Evolutionary conservation across 441 rosid genomes (phyloP), one percentile per base, ranked within the genome.

Genomic region (Populus hybrid): DNA sequence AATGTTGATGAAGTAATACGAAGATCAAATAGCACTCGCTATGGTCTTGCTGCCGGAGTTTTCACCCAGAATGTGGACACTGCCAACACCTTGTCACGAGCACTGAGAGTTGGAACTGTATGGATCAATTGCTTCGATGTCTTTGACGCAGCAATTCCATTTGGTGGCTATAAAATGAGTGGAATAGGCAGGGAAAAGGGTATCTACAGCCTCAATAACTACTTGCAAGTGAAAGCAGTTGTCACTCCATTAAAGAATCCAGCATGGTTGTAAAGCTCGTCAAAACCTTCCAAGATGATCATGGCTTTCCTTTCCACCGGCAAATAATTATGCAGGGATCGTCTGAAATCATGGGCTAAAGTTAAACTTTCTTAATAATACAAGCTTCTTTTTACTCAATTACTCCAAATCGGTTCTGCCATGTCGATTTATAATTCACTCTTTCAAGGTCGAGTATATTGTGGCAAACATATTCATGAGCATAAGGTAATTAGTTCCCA

Each of bases 141-240:
- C 28, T 93, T 93, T 34, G 97, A 94, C 16, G 97, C 95, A 8
- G 95, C 91, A 20, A 90, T 94, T 40, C 97, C 99, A 0, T 94
- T 92, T 8, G 97, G 99, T 20, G 98, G 98, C 61, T 94, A 87
- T 86, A 94, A 91, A 87, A 91, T 90, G 97, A 93, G 97, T 63
- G 98, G 98, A 4, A 86, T 81, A 0, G 98, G 98, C 4, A 82
- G 98, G 86, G 97, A 94, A 82, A 94, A 93, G 84, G 97, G 97
- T 3, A 86, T 93, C 36, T 91, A 93, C 88, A 85, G 97, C 84
- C 92, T 94, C 20, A 70, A 87, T 34, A 84, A 82, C 86, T 93
- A 94, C 88, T 83, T 91, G 91, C 97, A 94, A 82, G 90, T 93
- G 57, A 94, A 94, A 86, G 94, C 98, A 12, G 89, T 90, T n/a